Evolutionary conservation across 169 alveolate species (phyloP), one percentile per base, ranked within the genome.

Genomic region (Plasmodium fragile): DNA sequence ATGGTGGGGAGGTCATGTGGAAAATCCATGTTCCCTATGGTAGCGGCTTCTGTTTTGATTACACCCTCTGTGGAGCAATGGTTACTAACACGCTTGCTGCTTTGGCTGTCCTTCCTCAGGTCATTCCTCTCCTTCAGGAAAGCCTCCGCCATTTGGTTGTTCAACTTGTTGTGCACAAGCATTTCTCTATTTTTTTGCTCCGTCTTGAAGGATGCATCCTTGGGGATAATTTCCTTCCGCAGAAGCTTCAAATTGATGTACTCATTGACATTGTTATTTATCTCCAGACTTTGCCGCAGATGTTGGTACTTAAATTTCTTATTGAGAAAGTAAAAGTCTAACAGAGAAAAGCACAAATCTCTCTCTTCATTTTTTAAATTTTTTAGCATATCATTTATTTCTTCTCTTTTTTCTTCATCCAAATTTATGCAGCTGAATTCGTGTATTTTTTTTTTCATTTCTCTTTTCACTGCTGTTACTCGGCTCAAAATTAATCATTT

Each of bases 241-340:
- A 89, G 82, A 77, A 89, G 81, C 28, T 41, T 78, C 53, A 89
- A 8, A 69, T 89, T 89, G 36, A 89, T 79, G 75, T 89, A 89
- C 71, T 89, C 94, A 89, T 89, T 89, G 10, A 80, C 82, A 89
- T 78, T 80, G 49, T 25, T 80, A 34, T 59, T 59, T 25, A 79
- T 5, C 32, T 79, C 83, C 39, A 89, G 71, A 89, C 94, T 89
- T 34, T 89, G 91, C 39, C 81, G 78, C 52, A 89, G 43, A 78
- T 89, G 78, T 30, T 89, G 94, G 43, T 59, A 89, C 70, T 89
- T 80, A 72, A 89, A 79, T 34, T 89, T 28, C 52, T 79, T 89
- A 89, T 89, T 89, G 69, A 89, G 52, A 89, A 77, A 89, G 34
- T 79, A 89, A 55, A 49, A 89, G 84, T 89, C 82, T 78, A 89